Evolutionary conservation across 345 rosid genomes (phyloP).

Genomic region (Brassica incana): DNA sequence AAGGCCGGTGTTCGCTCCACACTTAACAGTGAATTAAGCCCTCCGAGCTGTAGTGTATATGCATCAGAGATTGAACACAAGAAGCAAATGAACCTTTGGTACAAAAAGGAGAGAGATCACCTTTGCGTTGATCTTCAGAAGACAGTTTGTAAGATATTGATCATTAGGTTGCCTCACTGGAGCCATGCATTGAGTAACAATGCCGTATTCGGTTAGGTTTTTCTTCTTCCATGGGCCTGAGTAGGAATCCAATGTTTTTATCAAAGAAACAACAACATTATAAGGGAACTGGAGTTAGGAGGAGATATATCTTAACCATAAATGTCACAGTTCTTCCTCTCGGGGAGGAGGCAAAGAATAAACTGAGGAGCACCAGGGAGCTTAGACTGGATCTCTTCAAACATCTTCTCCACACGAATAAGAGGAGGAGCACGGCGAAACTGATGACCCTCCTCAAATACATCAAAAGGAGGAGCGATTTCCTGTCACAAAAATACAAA

Average conservation of each 20-base stretch:
- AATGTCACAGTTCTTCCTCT: slow-evolving; percentile 71
- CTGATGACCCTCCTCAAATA: slow-evolving; percentile 61
- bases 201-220: slow-evolving; percentile 75
- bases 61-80: slow-evolving; percentile 16
- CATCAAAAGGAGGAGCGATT: slow-evolving; percentile 57
- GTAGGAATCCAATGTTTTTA: not conserved
- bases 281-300: not conserved
- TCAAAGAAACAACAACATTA: not conserved
- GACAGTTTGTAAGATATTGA: slow-evolving; percentile 79
- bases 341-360: slow-evolving; percentile 77
- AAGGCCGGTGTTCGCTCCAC: slow-evolving; percentile 66
- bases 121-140: slow-evolving; percentile 91
- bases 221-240: slow-evolving; percentile 93
- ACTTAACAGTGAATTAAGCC: slow-evolving; percentile 66
- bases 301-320: slow-evolving; percentile 53
- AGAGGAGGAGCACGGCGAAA: slow-evolving; percentile 58
- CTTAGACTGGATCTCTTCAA: slow-evolving; percentile 58
- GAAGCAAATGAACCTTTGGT: slow-evolving; percentile 6
- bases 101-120: slow-evolving; percentile 32
- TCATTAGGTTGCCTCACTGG: slow-evolving; percentile 70
- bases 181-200: slow-evolving; percentile 86
- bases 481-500: slow-evolving; percentile 34
- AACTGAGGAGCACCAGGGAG: slow-evolving; percentile 88
- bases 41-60: slow-evolving; percentile 62
- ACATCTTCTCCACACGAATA: slow-evolving; percentile 84